Base-by-base conservation (phyloP, 257 asterid species). In the Anisodus tanguticus region DNA sequence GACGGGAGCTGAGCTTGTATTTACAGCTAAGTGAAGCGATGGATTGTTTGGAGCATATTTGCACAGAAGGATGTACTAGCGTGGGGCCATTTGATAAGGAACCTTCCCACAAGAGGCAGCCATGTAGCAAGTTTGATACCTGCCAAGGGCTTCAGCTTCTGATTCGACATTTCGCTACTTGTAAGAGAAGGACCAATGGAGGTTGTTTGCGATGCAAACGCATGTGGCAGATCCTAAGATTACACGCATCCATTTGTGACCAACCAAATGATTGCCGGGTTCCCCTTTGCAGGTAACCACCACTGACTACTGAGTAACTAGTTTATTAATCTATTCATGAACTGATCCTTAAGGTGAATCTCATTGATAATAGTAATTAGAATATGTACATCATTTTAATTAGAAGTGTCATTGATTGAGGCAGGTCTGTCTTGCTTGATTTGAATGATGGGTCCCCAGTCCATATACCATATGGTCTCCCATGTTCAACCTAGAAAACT, bases 171-270 rank as follows among this genome's bases (percentile, higher is more conserved):
- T 95, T 94, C 8, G 97, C 97, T 64, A 80, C 87, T 35, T 95
- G 99, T 63, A 89, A 89, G 91, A 93, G 88, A 83, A 91, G 91
- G 88, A 95, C 90, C 0, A 93, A 93, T 9, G 98, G 98, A 12
- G 96, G 97, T 19, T 95, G 99, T 70, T 69, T 83, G 41, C 89
- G 93, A 45, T 95, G 98, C 87, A 92, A 89, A 26, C 82, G 98
- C 58, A 95, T 95, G 99, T 94, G 98, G 99, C 99, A 95, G 88
- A 95, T 95, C 51, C 90, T 95, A 62, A 79, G 89, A 79, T 59
- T 95, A 77, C 99, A 95, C 78, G 92, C 99, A 8, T 94, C 95
- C 41, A 91, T 95, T 8, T 95, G 99, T 84, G 93, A 94, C 8
- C 93, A 87, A 39, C 82, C 92, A 8, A 95, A 94, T 43, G 93